These are phyloP conservation scores for Paramecium octaurelia DNA, from an alignment of 73 alveolate species.

Conservation along the genomic window DNA sequence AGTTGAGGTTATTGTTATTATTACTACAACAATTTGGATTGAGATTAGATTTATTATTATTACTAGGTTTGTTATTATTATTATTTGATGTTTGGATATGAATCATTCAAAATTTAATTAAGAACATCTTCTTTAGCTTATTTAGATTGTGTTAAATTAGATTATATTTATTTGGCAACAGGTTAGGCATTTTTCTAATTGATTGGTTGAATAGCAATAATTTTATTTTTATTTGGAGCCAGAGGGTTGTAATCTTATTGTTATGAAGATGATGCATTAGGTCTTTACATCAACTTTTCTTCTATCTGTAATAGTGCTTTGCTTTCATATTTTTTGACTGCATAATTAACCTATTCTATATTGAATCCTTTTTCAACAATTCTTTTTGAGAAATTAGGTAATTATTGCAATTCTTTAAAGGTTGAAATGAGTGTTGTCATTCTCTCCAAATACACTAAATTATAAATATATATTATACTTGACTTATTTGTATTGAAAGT, in stretches of 20 bases:
- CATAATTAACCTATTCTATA: neutral
- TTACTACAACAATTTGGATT: neutral
- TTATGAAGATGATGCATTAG: neutral
- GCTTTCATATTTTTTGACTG: neutral
- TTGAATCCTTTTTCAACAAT: neutral
- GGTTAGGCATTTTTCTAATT: neutral
- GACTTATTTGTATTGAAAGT: neutral
- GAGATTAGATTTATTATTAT: neutral
- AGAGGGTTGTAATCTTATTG: neutral
- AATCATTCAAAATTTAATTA: neutral
- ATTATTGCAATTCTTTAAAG: neutral
- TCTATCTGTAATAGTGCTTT: neutral
- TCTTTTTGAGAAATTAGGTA: neutral
- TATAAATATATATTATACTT: neutral
- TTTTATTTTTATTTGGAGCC: constrained; percentile 18
- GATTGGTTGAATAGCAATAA: neutral
- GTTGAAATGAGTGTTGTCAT: neutral
- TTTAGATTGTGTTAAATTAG: neutral
- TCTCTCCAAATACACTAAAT: neutral
- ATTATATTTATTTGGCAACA: neutral
- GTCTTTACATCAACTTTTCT: neutral
- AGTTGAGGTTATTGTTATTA: neutral
- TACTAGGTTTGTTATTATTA: neutral
- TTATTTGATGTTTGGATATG: neutral
- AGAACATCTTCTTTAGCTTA: neutral